Percentiles rank a stretch among this genome's conserved stretches.
Evolutionary conservation across 1,139 yeast genomes (phyloP).

Genomic region (Pichia norvegensis): DNA sequence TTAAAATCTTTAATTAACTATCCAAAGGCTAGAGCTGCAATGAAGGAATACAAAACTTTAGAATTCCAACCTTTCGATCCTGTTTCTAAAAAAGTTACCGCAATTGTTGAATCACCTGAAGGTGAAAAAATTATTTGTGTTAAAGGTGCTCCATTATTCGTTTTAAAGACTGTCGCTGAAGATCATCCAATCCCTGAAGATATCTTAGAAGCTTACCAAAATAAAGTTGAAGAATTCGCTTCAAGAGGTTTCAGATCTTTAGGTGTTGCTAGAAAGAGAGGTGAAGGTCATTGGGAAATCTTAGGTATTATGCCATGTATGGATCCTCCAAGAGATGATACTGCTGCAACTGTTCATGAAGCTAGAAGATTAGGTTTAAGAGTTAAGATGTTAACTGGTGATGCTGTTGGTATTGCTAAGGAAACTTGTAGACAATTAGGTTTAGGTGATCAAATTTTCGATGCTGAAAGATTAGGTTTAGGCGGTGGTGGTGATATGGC

Average conservation of each 20-base stretch:
- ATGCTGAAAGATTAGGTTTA: slow-evolving; percentile 87
- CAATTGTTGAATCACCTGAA: slow-evolving; percentile 90
- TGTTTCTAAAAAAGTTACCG: slow-evolving; percentile 93
- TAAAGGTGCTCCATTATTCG: slow-evolving; percentile 96
- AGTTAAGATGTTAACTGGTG: slow-evolving; percentile 98
- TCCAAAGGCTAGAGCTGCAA: slow-evolving; percentile 94
- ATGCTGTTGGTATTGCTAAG: slow-evolving; percentile 98
- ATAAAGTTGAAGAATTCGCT: slow-evolving; percentile 95
- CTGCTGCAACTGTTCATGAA: slow-evolving; percentile 92
- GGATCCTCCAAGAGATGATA: slow-evolving; percentile 98
- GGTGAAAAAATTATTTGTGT: slow-evolving; percentile 96
- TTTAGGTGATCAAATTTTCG: slow-evolving; percentile 93
- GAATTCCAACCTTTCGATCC: slow-evolving; percentile 98
- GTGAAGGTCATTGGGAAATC: slow-evolving; percentile 98
- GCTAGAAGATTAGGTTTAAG: slow-evolving; percentile 90
- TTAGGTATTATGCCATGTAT: slow-evolving; percentile 97
- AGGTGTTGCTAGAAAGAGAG: slow-evolving; percentile 99
- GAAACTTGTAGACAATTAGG: slow-evolving; percentile 98
- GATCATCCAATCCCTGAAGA: slow-evolving; percentile 96
- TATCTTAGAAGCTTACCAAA: slow-evolving; percentile 89
- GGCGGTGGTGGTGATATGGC: slow-evolving; percentile 97
- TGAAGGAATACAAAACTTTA: slow-evolving; percentile 89
- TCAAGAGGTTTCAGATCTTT: slow-evolving; percentile 97
- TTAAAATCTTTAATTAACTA: slow-evolving; percentile 75
- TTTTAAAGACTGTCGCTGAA: slow-evolving; percentile 91